phyloP scores from a whole-genome alignment of 2,329 filamentous ascomycete genomes.

The Bipolaris cookei region DNA sequence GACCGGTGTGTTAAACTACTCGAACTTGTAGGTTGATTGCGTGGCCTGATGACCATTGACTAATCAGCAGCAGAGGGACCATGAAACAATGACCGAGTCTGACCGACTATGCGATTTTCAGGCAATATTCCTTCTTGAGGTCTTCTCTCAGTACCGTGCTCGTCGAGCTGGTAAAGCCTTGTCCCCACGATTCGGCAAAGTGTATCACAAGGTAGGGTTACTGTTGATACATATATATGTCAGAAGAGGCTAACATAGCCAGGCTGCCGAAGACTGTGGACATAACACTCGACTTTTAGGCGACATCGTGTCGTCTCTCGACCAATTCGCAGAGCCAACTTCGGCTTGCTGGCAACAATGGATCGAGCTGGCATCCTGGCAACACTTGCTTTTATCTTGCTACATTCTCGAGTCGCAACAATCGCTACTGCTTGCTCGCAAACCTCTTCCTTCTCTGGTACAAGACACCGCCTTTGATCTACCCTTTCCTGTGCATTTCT shows the following conservation, averaged over 20 bases:
- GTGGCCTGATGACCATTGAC: background rate
- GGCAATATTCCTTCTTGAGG: conserved; percentile 53
- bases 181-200: conserved; percentile 47
- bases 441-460: conserved; percentile 25
- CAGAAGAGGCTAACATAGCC: conserved; percentile 15
- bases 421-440: conserved; percentile 38
- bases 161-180: conserved; percentile 47
- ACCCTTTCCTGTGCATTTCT: conserved; percentile 45
- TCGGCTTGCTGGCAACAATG: conserved; percentile 43
- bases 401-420: conserved; percentile 53
- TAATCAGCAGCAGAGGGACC: conserved; percentile 37
- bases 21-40: conserved; percentile 33
- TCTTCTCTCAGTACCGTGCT: conserved; percentile 52
- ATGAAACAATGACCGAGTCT: conserved; percentile 31
- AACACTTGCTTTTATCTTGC: conserved; percentile 51
- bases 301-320: conserved; percentile 23
- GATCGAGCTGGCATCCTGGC: conserved; percentile 40
- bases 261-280: conserved; percentile 33
- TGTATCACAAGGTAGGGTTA: conserved; percentile 45
- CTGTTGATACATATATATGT: too few species aligned
- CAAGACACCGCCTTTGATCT: conserved; percentile 41
- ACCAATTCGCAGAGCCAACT: conserved; percentile 29
- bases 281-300: conserved; percentile 22
- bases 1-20: conserved; percentile 52
- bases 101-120: conserved; percentile 52